Evolutionary conservation across 768 basidiomycete genomes (phyloP).

Genomic region (Rickenella mellea): DNA sequence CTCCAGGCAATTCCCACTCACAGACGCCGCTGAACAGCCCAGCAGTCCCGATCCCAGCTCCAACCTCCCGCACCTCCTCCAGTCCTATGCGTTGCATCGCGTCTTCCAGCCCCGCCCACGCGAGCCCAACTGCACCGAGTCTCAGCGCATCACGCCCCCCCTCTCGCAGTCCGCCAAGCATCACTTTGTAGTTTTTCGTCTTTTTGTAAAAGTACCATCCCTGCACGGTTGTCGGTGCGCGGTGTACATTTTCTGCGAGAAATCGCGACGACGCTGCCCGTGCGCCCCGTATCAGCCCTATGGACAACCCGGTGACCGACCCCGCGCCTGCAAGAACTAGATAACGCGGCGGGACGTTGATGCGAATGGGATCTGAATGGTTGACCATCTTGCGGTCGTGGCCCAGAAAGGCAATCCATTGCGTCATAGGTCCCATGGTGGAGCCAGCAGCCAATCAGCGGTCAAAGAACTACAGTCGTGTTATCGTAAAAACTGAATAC

Average conservation of each 20-base stretch:
- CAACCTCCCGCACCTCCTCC: conserved; percentile 39
- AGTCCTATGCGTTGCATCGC: conserved; percentile 25
- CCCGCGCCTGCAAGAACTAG: conserved; percentile 55
- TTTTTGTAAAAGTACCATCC: conserved; percentile 97
- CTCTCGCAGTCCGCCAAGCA: conserved; percentile 61
- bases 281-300: conserved; percentile 68
- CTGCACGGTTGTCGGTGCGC: conserved; percentile 72
- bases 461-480: no score
- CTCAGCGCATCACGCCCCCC: conserved; percentile 48
- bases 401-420: no score
- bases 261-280: conserved; percentile 67
- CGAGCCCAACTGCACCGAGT: conserved; percentile 36
- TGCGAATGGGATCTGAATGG: no score
- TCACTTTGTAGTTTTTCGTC: conserved; percentile 86
- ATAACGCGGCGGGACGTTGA: conserved; percentile 47
- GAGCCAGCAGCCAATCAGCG: no score
- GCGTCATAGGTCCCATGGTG: no score
- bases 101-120: conserved; percentile 43
- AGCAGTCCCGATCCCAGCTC: conserved; percentile 59
- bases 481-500: no score
- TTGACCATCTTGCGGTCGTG: no score
- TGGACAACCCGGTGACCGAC: conserved; percentile 48
- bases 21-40: conserved; percentile 46
- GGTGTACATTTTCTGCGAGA: conserved; percentile 89
- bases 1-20: conserved; percentile 21